These are phyloP conservation scores for Kazachstania sp. DNA, from an alignment of 1,139 yeast species.

Conservation along the genomic window DNA sequence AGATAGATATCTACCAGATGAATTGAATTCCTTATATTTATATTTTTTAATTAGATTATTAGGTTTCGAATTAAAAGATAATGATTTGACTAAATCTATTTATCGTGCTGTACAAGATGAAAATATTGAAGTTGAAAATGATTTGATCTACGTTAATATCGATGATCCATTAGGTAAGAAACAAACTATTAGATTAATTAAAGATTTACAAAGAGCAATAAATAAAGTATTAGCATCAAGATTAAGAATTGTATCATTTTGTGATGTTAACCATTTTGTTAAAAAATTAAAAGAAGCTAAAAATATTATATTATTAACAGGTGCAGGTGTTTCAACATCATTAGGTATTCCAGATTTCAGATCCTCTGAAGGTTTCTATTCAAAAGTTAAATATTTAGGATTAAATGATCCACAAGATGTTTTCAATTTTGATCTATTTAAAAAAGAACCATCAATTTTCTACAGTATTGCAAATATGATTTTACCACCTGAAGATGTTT, in stretches of 20 bases:
- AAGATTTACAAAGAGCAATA: constrained; percentile 50
- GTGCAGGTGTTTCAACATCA: constrained; percentile 93
- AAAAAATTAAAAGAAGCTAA: constrained; percentile 44
- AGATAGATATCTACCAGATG: constrained; percentile 50
- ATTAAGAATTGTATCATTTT: constrained; percentile 42
- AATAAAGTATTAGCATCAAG: constrained; percentile 49
- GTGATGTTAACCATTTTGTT: constrained; percentile 51
- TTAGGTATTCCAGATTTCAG: constrained; percentile 93
- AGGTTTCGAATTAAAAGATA: constrained; percentile 45
- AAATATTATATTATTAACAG: constrained; percentile 73
- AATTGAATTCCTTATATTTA: constrained; percentile 50
- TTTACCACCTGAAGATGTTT: constrained; percentile 64
- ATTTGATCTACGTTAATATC: constrained; percentile 18
- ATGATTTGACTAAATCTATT: constrained; percentile 33
- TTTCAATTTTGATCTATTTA: constrained; percentile 66
- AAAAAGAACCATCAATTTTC: constrained; percentile 70
- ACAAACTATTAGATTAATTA: constrained; percentile 41
- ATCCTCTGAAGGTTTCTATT: constrained; percentile 79
- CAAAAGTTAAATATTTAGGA: constrained; percentile 60
- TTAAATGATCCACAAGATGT: constrained; percentile 91
- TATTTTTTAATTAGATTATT: constrained; percentile 40
- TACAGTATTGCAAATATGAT: constrained; percentile 84
- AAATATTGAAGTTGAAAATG: constrained; percentile 9
- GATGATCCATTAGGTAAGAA: constrained; percentile 35
- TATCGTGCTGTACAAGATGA: constrained; percentile 28